phyloP scores from a whole-genome alignment of 2,329 filamentous ascomycete genomes.

The Fusarium nurragi region DNA sequence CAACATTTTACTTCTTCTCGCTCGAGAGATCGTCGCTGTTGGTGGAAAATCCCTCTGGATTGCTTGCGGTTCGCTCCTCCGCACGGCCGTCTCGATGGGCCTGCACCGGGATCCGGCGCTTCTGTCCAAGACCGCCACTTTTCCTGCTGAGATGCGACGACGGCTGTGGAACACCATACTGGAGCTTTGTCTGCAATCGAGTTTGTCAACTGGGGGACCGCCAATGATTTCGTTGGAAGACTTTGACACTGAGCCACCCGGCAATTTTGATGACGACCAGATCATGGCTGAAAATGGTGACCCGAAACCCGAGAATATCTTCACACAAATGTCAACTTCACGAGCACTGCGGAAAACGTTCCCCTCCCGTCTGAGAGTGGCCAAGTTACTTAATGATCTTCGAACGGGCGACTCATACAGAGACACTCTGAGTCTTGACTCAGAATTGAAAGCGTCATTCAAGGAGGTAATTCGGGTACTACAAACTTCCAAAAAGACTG shows the following conservation, averaged over 20 bases:
- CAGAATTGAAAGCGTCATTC: constrained; percentile 54
- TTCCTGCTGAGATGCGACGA: constrained; percentile 58
- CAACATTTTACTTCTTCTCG: constrained; percentile 55
- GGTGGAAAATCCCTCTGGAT: constrained; percentile 61
- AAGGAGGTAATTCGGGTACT: constrained; percentile 51
- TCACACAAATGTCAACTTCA: constrained; percentile 54
- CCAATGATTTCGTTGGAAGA: constrained; percentile 56
- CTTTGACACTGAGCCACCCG: constrained; percentile 59
- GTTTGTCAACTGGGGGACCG: constrained; percentile 57
- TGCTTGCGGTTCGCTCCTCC: constrained; percentile 55
- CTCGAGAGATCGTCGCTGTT: constrained; percentile 50
- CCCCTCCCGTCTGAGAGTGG: constrained; percentile 54
- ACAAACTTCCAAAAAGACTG: constrained; percentile 35
- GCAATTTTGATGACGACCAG: constrained; percentile 62
- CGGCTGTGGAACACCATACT: constrained; percentile 64
- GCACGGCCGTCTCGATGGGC: constrained; percentile 60
- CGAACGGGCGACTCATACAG: constrained; percentile 52
- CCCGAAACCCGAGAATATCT: constrained; percentile 48
- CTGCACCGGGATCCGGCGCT: constrained; percentile 59
- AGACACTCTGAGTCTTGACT: constrained; percentile 56
- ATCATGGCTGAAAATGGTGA: constrained; percentile 47
- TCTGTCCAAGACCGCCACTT: constrained; percentile 49
- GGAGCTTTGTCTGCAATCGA: constrained; percentile 58
- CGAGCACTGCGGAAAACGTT: constrained; percentile 56
- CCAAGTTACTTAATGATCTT: constrained; percentile 56